Base-by-base conservation (phyloP, 495 filamentous ascomycete species). In the Aspergillus olivimuriae region DNA sequence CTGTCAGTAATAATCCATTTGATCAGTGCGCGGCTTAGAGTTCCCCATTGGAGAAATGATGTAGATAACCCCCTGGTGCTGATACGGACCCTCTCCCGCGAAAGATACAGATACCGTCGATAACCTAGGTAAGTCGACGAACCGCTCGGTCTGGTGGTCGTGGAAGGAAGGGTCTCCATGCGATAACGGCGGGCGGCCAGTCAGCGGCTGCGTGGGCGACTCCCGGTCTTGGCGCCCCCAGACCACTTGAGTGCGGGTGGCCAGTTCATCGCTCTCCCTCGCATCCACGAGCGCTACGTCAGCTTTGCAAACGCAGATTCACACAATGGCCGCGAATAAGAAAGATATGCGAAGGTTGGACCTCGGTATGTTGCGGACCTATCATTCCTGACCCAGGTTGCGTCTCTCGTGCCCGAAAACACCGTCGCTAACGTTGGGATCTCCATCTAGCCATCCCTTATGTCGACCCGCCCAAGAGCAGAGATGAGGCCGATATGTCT, bases 281-380 rank as follows among this genome's bases (percentile, higher is more conserved):
- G 34, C 41, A 44, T 22, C 40, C 6, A 21, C 8, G 11, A 24
- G 4, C 22, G 22, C 18, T 34, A 16, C 32, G 32, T 24, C 32
- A 24, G 21, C 17, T 21, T 38, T 19, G 6, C 35, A 18, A 20
- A 12, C 20, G 12, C 35, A 38, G 20, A 28, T 24, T 18, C 21
- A 12, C n/a, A 63, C 49, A 26, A 89, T 89, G 83, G 68, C 84
- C 19, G 75, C 77, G 26, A 86, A 28, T 6, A 5, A 80, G 63
- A 94, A 89, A 63, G 88, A 95, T 63, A 89, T 91, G 86, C 81
- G 89, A 24, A 75, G 88, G 55, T 69, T 75, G 38, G 88, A 95
- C 66, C 76, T 95, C 48, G 79, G 89, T 95, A 74, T 55, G 74
- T 65, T 10, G 20, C n/a, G n/a, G n/a, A n/a, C n/a, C n/a, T n/a